Conservation (phyloP, 441 rosid genomes). For the Omphalea diandra region DNA sequence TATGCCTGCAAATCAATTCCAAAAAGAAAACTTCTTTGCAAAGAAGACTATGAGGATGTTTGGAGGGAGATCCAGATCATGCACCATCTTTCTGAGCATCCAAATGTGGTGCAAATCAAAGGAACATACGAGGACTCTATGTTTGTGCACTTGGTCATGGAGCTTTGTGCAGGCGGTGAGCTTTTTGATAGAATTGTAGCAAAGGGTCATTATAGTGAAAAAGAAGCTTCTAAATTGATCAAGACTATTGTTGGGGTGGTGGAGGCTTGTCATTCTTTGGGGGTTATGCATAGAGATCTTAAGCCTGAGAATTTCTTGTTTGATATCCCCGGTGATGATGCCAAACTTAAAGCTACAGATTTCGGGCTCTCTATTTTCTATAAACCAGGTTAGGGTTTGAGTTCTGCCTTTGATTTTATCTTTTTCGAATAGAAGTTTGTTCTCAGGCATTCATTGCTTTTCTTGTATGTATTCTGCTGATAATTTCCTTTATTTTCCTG, state of each 20-base stretch:
- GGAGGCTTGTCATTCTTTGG: conserved; percentile 80
- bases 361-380: conserved; percentile 84
- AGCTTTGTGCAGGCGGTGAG: conserved; percentile 84
- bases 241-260: conserved; percentile 76
- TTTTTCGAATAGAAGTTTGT: not conserved
- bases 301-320: conserved; percentile 95
- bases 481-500: not conserved
- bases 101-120: conserved; percentile 62
- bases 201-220: conserved; percentile 83
- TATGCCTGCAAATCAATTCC: conserved; percentile 87
- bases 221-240: conserved; percentile 69
- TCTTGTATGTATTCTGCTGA: not conserved
- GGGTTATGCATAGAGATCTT: conserved; percentile 87
- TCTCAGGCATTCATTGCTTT: not conserved
- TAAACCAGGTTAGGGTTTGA: conserved; percentile 60
- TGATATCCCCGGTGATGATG: conserved; percentile 54
- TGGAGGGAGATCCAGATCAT: conserved; percentile 88
- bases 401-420: not conserved
- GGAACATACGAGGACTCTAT: conserved; percentile 72
- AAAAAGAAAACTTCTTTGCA: conserved; percentile 67
- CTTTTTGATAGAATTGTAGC: conserved; percentile 75
- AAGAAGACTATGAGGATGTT: conserved; percentile 76
- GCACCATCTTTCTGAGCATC: conserved; percentile 81
- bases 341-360: conserved; percentile 72
- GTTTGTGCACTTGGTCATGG: conserved; percentile 85